Evolutionary conservation across 345 rosid species (phyloP).

Genomic region (Conringia planisiliqua): DNA sequence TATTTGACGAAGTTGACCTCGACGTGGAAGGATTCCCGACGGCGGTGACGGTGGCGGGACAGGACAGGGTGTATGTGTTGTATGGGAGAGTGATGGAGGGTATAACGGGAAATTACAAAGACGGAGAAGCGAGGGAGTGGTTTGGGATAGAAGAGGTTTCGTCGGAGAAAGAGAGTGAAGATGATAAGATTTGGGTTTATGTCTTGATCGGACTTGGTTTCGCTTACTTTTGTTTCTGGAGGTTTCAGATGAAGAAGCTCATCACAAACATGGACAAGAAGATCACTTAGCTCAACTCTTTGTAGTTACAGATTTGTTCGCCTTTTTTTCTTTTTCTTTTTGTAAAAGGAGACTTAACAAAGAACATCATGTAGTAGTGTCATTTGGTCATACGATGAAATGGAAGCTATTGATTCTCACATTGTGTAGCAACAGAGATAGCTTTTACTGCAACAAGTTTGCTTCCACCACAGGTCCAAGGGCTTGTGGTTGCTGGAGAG

Average conservation of each 20-base stretch:
- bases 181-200: conserved; percentile 58
- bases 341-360: background rate
- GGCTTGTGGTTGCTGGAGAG: conserved; percentile 22
- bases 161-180: conserved; percentile 53
- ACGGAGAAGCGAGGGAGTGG: conserved; percentile 41
- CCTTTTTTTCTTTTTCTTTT: background rate
- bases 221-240: conserved; percentile 72
- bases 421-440: background rate
- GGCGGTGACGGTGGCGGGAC: conserved; percentile 54
- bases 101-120: conserved; percentile 30
- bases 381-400: background rate
- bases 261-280: conserved; percentile 57
- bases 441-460: background rate
- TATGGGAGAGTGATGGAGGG: conserved; percentile 67
- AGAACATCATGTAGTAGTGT: background rate
- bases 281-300: conserved; percentile 15
- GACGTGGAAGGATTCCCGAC: conserved; percentile 57
- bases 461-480: conserved; percentile 36
- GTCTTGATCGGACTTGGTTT: conserved; percentile 68
- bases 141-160: conserved; percentile 53
- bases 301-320: background rate
- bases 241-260: conserved; percentile 72
- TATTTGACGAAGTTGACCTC: conserved; percentile 63
- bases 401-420: conserved; percentile 2
- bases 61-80: conserved; percentile 67